Evolutionary conservation across 352 stramenopile species (phyloP), one percentile per base, ranked within the genome.

Genomic region (Bremia lactucae): DNA sequence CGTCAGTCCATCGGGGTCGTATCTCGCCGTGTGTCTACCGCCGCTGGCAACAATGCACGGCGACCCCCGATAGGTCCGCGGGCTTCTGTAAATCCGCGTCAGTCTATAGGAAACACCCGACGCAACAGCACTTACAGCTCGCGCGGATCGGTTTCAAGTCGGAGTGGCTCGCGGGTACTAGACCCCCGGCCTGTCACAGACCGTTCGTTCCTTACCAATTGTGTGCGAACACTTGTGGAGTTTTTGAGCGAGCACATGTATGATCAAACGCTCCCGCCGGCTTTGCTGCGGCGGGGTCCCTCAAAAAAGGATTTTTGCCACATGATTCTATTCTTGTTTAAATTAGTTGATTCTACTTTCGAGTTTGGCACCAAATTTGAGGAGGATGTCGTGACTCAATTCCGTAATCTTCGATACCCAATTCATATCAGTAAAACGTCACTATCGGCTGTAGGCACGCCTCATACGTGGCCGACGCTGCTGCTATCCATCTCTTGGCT

Each of bases 281-380:
- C 97, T 47, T 78, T 94, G 31, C 78, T 93, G 37, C 67, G 98
- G 13, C 79, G 81, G 13, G 75, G 86, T 2, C 95, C 95, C 3
- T 97, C 91, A 11, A 95, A 94, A 28, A 97, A 97, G 49, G 96
- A 99, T 55, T 99, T 99, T 55, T 80, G 78, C 49, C 92, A 97
- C 54, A 97, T 99, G 46, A 77, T 98, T 41, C 79, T 87, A 15
- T 99, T 99, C 52, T 62, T 99, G 21, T 95, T 99, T 43, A 72
- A 87, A 8, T 68, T 92, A 36, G 58, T 98, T 15, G 95, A 99
- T 58, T 73, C 85, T n/a, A 96, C 71, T 35, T 91, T 89, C 41
- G 64, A 78, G 45, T 86, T 88, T 40, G 64, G 67, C 6, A 26
- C 60, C 41, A 87, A 88, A 46, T 73, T 87, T 11, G 79, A 92